phyloP scores from a whole-genome alignment of 495 filamentous ascomycete genomes.

The Tuber indicum region DNA sequence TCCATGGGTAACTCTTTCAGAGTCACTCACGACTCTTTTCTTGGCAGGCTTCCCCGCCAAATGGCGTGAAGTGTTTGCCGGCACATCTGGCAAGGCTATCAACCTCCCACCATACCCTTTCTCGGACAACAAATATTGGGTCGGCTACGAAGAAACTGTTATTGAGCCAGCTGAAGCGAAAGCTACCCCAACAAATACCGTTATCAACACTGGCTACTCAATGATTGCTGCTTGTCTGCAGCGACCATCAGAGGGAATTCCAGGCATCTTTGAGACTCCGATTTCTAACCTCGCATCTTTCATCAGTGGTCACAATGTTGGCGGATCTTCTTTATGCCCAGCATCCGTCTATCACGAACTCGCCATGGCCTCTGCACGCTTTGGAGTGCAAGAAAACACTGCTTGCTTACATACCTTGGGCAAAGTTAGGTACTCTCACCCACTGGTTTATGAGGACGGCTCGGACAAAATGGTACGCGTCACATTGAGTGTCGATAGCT shows the following conservation, averaged over 20 bases:
- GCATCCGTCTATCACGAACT: conserved; percentile 33
- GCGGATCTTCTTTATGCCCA: conserved; percentile 53
- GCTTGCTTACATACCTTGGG: conserved; percentile 24
- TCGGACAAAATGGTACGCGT: conserved; percentile 23
- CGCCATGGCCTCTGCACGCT: conserved; percentile 26
- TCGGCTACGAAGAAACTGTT: conserved; percentile 57
- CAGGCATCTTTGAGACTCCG: conserved; percentile 48
- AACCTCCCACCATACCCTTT: conserved; percentile 68
- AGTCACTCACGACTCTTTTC: conserved; percentile 57
- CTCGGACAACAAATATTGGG: conserved; percentile 78
- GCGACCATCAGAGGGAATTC: conserved; percentile 31
- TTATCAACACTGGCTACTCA: conserved; percentile 22
- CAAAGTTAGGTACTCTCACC: conserved; percentile 27
- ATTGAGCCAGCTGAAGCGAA: conserved; percentile 23
- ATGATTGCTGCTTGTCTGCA: conserved; percentile 48
- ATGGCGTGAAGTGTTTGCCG: conserved; percentile 74
- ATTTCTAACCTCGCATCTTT: conserved; percentile 49
- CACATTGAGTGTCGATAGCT: conserved; percentile 23
- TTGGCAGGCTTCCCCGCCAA: conserved; percentile 58
- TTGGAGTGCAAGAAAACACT: conserved; percentile 15
- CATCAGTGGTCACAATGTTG: conserved; percentile 55
- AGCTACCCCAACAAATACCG: conserved; percentile 41
- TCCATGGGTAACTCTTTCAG: conserved; percentile 59
- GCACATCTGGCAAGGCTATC: conserved; percentile 60
- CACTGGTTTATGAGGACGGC: conserved; percentile 25